Conservation (phyloP, 148 eudicot species). For the Oxyria digyna region DNA sequence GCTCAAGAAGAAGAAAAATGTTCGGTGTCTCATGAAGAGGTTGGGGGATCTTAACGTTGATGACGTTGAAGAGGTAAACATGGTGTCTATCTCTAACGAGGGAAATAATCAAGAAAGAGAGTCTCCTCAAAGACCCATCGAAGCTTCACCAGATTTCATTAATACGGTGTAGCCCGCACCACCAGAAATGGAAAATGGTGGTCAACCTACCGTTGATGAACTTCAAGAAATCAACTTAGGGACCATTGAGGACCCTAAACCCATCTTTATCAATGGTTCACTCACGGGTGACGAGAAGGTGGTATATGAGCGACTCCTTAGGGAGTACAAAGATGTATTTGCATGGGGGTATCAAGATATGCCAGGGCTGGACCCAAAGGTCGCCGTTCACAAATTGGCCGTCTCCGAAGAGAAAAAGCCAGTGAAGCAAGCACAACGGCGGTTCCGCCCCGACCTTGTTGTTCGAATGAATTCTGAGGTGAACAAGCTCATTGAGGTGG, state of each 20-base stretch:
- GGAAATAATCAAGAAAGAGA: not conserved
- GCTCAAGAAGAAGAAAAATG: no score
- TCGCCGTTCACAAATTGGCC: not conserved
- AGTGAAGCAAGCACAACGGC: not conserved
- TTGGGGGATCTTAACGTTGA: not conserved
- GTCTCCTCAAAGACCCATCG: not conserved
- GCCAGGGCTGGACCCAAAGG: not conserved
- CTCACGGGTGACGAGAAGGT: not conserved
- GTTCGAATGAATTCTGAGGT: not conserved
- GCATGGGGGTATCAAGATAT: not conserved
- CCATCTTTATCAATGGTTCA: not conserved
- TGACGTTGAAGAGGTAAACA: not conserved
- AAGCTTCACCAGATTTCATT: not conserved
- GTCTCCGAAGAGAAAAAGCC: not conserved
- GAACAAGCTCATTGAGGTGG: not conserved
- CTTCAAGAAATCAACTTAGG: no score
- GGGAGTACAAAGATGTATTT: constrained; percentile 10
- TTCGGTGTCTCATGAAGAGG: no score
- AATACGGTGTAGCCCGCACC: not conserved
- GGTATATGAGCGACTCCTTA: not conserved
- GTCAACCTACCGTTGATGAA: not conserved
- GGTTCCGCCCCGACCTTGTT: not conserved
- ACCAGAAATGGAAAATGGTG: not conserved
- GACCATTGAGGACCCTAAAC: not conserved
- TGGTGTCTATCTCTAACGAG: not conserved